Evolutionary conservation across 2,329 filamentous ascomycete species (phyloP).

Genomic region (Penicillium sp.): DNA sequence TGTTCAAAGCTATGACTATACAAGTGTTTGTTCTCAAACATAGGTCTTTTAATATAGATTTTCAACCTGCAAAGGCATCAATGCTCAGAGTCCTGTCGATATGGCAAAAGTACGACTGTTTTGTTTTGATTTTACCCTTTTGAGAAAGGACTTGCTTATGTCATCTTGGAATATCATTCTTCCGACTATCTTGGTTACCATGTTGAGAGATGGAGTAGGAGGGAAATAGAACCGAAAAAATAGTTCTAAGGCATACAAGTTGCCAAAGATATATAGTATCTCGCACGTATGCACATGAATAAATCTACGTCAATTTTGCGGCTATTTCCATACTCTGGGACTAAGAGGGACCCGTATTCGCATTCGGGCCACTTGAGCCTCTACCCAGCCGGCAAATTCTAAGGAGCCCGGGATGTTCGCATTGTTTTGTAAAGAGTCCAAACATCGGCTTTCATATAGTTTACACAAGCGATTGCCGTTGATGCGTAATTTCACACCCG

Average conservation of each 20-base stretch:
- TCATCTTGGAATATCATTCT: background rate
- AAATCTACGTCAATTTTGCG: background rate
- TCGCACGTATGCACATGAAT: background rate
- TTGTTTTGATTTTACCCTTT: conserved; percentile 36
- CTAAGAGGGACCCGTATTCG: background rate
- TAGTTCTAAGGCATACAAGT: background rate
- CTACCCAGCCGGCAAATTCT: background rate
- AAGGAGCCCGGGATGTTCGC: background rate
- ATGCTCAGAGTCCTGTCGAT: background rate
- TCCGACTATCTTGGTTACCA: background rate
- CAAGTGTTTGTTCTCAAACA: background rate
- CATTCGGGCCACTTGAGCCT: background rate
- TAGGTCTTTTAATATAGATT: background rate
- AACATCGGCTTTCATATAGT: background rate
- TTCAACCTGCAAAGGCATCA: background rate
- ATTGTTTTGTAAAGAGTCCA: background rate
- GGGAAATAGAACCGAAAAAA: background rate
- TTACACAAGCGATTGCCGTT: background rate
- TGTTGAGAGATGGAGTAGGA: background rate
- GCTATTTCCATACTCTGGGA: background rate
- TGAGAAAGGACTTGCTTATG: conserved; percentile 7
- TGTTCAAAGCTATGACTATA: background rate
- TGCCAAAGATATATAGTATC: background rate
- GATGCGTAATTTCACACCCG: background rate
- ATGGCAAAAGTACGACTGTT: conserved; percentile 13